Base-by-base conservation (phyloP, 2,329 filamentous ascomycete species). In the Clonostachys sp. region DNA sequence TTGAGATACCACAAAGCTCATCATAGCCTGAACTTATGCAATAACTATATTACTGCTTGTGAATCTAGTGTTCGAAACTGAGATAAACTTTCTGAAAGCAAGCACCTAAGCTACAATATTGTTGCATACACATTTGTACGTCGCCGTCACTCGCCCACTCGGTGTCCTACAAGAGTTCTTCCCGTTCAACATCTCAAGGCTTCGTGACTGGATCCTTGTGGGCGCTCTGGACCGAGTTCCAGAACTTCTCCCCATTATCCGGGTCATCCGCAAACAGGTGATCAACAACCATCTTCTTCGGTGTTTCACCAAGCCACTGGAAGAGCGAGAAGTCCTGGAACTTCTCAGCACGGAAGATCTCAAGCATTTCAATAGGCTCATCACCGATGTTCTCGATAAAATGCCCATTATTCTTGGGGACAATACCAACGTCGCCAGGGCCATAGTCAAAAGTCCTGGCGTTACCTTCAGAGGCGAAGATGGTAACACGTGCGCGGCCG, bases 361-460 rank as follows among this genome's bases (percentile, higher is more conserved):
- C 87, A 12, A 91, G 69, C 63, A 91, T 86, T 60, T 89, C 83
- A 3, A 91, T 66, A 16, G 86, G 80, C 61, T 90, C 86, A 43
- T 87, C 80, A 16, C 86, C 83, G 39, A 89, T 80, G 56, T 91
- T 91, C 73, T 92, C 87, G 46, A 92, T 85, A 60, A 89, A 91
- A 60, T 91, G 87, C 4, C 85, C 87, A 75, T 87, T 89, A 60
- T 88, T 89, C 58, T 75, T 75, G 0, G 87, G 87, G 6, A 91
- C 86, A 52, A 91, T 87, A 13, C 84, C 87, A 0, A 90, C 85
- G 56, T 91, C 88, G 3, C 87, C 88, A 2, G 85, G 77, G 6
- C 77, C 68, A 63, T 88, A 91, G 67, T 91, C 83, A 58, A 91
- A 91, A 0, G 87, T 91, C 20, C 86, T 75, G 0, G 87, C 86